These are phyloP conservation scores for Canna indica DNA, from an alignment of 176 grass and related monocot genomes.

Conservation along the genomic window DNA sequence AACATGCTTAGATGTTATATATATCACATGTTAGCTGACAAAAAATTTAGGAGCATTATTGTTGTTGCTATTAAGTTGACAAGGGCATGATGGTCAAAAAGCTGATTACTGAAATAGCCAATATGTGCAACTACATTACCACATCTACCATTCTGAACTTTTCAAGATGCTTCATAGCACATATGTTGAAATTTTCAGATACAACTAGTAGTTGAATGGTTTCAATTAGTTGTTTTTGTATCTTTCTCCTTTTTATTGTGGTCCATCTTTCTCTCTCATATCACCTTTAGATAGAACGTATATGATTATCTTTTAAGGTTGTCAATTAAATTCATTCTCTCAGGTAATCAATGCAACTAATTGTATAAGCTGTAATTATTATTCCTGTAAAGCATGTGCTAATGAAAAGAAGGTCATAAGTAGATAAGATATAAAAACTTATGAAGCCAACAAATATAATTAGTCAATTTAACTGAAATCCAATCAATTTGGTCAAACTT, in stretches of 20 bases:
- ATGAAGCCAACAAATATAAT: no score
- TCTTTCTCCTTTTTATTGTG: not conserved
- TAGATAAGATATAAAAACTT: no score
- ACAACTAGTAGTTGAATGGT: not conserved
- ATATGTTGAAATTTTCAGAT: not conserved
- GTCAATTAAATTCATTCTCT: not conserved
- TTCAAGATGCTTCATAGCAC: not conserved
- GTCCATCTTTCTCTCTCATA: not conserved
- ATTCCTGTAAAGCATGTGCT: no score
- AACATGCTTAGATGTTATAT: not conserved
- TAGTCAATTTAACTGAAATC: no score
- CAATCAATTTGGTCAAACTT: no score
- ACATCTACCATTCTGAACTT: not conserved
- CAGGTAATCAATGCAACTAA: no score
- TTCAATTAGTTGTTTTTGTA: not conserved
- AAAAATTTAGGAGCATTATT: not conserved
- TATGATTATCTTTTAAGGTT: slow-evolving; percentile 1
- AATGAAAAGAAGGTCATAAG: no score
- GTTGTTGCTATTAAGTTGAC: not conserved
- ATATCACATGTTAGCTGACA: not conserved
- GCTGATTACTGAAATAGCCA: no score
- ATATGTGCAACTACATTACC: not conserved
- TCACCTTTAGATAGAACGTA: not conserved
- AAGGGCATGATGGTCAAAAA: not conserved
- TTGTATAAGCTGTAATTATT: no score